phyloP scores from a whole-genome alignment of 2,329 filamentous ascomycete genomes.

The Monilinia vaccinii-corymbosi region DNA sequence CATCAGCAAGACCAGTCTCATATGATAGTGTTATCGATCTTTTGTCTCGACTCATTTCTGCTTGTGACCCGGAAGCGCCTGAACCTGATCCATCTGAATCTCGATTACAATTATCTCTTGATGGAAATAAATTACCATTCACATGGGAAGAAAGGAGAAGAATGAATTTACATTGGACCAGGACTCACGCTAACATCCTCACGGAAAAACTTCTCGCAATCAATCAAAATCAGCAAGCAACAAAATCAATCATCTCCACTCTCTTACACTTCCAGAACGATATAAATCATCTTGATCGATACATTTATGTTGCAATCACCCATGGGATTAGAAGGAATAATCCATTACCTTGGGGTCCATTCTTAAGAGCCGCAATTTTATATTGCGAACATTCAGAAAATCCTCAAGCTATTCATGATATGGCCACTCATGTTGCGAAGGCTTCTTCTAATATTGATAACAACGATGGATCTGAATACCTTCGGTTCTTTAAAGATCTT shows the following conservation, averaged over 20 bases:
- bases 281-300: slow-evolving; percentile 35
- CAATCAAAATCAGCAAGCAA: slow-evolving; percentile 45
- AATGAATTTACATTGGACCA: slow-evolving; percentile 37
- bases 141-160: slow-evolving; percentile 38
- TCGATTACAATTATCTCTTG: not conserved
- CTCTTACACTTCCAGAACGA: slow-evolving; percentile 46
- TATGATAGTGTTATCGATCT: slow-evolving; percentile 46
- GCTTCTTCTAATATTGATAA: slow-evolving; percentile 20
- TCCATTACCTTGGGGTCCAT: slow-evolving; percentile 18
- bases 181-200: slow-evolving; percentile 40
- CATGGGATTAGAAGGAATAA: slow-evolving; percentile 21
- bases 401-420: slow-evolving; percentile 13
- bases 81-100: not conserved
- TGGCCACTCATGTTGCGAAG: slow-evolving; percentile 21
- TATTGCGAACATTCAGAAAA: slow-evolving; percentile 27
- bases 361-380: slow-evolving; percentile 25
- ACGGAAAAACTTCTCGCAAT: slow-evolving; percentile 57
- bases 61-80: slow-evolving; percentile 19
- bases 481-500: slow-evolving; percentile 28
- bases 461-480: slow-evolving; percentile 25
- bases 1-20: slow-evolving; percentile 40
- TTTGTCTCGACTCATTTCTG: slow-evolving; percentile 31
- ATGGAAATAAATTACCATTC: slow-evolving; percentile 32
- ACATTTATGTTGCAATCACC: slow-evolving; percentile 37
- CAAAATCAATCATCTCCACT: slow-evolving; percentile 46